Conservation (phyloP, 306 rosid species). For the Oemleria cerasiformis region DNA sequence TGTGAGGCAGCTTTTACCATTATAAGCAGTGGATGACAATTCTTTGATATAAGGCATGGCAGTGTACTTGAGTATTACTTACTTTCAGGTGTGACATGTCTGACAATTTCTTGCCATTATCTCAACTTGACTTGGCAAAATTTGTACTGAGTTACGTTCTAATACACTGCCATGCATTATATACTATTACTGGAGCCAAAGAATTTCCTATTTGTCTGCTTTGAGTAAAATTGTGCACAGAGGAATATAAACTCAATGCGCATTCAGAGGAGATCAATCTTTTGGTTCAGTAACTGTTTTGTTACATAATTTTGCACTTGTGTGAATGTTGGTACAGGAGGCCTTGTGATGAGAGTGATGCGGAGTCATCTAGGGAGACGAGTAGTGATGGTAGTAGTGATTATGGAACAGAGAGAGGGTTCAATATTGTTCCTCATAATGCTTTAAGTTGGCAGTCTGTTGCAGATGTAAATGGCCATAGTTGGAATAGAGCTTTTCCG, state of each 20-base stretch:
- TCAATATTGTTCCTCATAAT: constrained; percentile 32
- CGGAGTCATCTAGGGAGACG: constrained; percentile 78
- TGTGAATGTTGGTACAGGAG: constrained; percentile 47
- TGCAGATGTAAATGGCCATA: constrained; percentile 40
- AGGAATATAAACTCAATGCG: background rate
- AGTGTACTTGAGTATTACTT: background rate
- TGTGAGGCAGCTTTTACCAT: background rate
- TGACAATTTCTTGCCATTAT: background rate
- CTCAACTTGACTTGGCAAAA: constrained; percentile 2
- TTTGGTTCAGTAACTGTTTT: background rate
- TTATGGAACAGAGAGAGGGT: constrained; percentile 52
- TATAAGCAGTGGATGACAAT: background rate
- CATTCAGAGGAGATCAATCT: background rate
- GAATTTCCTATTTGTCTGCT: background rate
- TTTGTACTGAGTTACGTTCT: background rate
- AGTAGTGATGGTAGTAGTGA: constrained; percentile 77
- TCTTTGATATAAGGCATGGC: constrained; percentile 4
- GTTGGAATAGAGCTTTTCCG: constrained; percentile 41
- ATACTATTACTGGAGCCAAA: background rate
- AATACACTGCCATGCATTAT: background rate
- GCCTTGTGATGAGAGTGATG: constrained; percentile 72
- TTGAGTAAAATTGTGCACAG: background rate
- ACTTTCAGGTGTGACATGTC: background rate
- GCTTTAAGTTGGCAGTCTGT: constrained; percentile 37
- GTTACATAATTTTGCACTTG: background rate